Base-by-base conservation (phyloP, 192 early-diverging fungal genomes). In the Backusella morwellensis region DNA sequence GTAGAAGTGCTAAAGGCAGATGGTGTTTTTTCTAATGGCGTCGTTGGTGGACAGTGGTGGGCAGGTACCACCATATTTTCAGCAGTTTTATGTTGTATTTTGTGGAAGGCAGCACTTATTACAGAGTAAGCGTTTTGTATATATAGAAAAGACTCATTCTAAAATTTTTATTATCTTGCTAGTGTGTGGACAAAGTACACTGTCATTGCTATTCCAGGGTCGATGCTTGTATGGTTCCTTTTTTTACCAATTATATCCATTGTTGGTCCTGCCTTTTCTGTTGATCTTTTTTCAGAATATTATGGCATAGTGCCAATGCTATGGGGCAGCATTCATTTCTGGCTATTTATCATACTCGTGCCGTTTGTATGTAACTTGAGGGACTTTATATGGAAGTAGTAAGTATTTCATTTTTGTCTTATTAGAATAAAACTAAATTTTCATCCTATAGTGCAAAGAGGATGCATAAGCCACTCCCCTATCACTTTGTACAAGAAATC, bases 401-500 rank as follows among this genome's bases (percentile, higher is more conserved):
- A 91, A 90, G 93, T 90, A 11, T 35, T 21, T 17, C 7, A 32
- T 5, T n/a, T 21, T 41, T 32, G 15, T 52, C 4, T 15, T 72
- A 47, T 17, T 2, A 8, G 6, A 7, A 19, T 19, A 12, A 29
- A 2, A 11, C 21, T 47, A 47, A 70, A 41, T 36, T 36, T 36
- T 12, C 42, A 59, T 40, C 11, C 2, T 11, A 1, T 5, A 74
- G 94, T 68, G 63, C 75, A 35, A 89, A 89, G 69, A 91, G 96
- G 44, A 94, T 94, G 85, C 95, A 93, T 80, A 81, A 87, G 36
- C 90, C 97, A 26, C 77, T 91, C 68, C 87, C 93, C 14, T 98
- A 99, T 82, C 98, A 99, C 80, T 95, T 97, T 80, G 94, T 98
- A 54, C 97, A 98, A 85, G 98, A 99, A 86, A 99, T 99, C 74